These are phyloP conservation scores for Aspergillus phoenicis DNA, from an alignment of 2,329 filamentous ascomycete species.

Conservation along the genomic window DNA sequence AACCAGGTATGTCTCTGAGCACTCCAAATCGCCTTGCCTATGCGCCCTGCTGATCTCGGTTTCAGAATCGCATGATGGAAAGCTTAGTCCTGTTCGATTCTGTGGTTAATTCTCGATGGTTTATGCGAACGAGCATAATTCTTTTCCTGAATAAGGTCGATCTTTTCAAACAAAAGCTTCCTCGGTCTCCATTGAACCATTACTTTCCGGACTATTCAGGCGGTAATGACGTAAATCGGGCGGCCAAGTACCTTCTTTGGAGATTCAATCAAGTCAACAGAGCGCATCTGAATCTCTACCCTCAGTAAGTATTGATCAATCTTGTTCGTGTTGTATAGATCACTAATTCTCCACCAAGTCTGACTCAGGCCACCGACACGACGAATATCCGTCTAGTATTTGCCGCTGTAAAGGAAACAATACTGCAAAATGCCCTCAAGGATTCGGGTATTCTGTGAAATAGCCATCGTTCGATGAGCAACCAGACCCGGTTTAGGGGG, in stretches of 20 bases:
- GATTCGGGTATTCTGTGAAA: constrained; percentile 87
- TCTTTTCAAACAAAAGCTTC: constrained; percentile 93
- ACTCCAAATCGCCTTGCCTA: constrained; percentile 14
- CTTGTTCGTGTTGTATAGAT: constrained; percentile 16
- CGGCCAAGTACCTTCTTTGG: constrained; percentile 96
- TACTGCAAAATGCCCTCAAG: constrained; percentile 95
- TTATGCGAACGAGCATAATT: constrained; percentile 98
- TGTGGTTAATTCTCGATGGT: constrained; percentile 98
- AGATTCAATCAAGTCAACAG: constrained; percentile 98
- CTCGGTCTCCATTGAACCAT: constrained; percentile 83
- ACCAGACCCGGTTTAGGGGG: neutral
- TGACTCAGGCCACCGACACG: constrained; percentile 98
- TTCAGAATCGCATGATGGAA: constrained; percentile 98
- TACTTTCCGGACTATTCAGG: constrained; percentile 99
- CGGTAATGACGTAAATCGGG: constrained; percentile 95
- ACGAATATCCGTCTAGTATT: constrained; percentile 98
- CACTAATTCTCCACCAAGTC: constrained; percentile 55
- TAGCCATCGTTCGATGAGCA: neutral
- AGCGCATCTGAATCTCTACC: constrained; percentile 93
- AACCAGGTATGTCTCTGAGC: constrained; percentile 71
- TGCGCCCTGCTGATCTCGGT: constrained; percentile 14
- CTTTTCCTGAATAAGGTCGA: constrained; percentile 99
- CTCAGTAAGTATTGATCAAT: constrained; percentile 71
- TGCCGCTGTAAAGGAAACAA: constrained; percentile 97
- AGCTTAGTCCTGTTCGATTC: constrained; percentile 95